phyloP scores from a whole-genome alignment of 1,284 basidiomycete genomes.

The Vanrija sp. region DNA sequence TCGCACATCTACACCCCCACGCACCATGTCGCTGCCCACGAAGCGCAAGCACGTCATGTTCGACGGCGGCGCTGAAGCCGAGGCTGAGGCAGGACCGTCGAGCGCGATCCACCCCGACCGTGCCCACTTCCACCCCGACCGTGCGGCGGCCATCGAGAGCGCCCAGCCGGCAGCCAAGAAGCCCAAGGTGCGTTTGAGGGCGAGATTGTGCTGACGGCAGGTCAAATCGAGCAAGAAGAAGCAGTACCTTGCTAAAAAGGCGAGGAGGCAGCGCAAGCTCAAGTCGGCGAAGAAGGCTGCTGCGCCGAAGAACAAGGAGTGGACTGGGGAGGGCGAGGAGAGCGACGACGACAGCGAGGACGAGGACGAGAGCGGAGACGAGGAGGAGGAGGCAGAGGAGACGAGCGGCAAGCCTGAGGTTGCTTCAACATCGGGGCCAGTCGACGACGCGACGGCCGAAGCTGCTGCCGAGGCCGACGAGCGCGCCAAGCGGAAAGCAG shows the following conservation, averaged over 20 bases:
- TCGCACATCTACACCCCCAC: neutral
- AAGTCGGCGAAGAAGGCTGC: conserved; percentile 49
- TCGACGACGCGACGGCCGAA: neutral
- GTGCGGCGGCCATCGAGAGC: conserved; percentile 2
- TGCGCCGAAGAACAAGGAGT: conserved; percentile 41
- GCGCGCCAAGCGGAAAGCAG: conserved; percentile 7
- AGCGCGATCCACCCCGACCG: neutral
- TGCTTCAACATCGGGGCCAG: neutral
- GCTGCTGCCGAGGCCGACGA: neutral
- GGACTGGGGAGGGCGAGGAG: conserved; percentile 13
- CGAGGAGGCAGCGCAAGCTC: conserved; percentile 58
- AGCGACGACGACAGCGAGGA: conserved; percentile 15
- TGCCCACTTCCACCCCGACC: conserved; percentile 8
- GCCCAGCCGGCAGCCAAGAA: conserved; percentile 12
- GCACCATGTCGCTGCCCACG: conserved; percentile 5
- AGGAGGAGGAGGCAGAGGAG: conserved; percentile 9
- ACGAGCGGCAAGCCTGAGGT: neutral
- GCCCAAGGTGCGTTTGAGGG: conserved; percentile 23
- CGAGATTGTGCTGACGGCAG: conserved; percentile 2
- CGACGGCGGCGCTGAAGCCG: conserved; percentile 4
- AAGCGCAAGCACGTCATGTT: conserved; percentile 33
- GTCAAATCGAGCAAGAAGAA: conserved; percentile 55
- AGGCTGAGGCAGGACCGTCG: neutral
- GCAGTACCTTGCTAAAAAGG: conserved; percentile 64
- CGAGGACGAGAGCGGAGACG: neutral